Evolutionary conservation across 352 stramenopile genomes (phyloP), one percentile per base, ranked within the genome.

Genomic region (Globisporangium ultimum): DNA sequence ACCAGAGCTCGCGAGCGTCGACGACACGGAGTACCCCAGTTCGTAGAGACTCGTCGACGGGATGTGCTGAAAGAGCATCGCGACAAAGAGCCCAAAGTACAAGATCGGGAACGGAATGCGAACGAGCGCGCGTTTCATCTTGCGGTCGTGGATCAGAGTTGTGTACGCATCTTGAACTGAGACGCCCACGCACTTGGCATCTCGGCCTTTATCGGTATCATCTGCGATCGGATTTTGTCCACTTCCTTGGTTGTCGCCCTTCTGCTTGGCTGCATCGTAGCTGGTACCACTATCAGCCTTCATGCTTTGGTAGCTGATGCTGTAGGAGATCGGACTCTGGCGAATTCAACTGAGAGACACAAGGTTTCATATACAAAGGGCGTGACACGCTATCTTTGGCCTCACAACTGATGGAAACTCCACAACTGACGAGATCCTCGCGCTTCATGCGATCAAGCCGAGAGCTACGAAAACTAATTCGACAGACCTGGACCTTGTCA

Each of bases 11-110:
- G 45, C 76, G 38, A 76, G 62, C 21, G 64, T 66, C 18, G 61
- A 71, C 0, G 61, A 72, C 3, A 85, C 56, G 0, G 72, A 70
- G 32, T 60, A 63, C 2, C 62, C 64, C 12, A 80, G 70, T 36
- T 70, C 54, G 53, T 70, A 83, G 46, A 85, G 63, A 18, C 28
- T 55, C 20, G 58, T 55, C 0, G 48, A 13, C 8, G 75, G 72
- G 28, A 83, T 61, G 53, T 83, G 72, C 20, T 66, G 20, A 49
- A 75, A 80, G 17, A 83, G 60, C 79, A 84, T 82, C 18, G 53
- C 61, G 1, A 84, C 66, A 52, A 80, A 82, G 20, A 66, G 34
- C 34, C 55, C 62, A 24, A 85, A 78, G 66, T 73, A 78, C 46
- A 78, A 15, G 14, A 81, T 20, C 0, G 72, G 60, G 54, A 69